Evolutionary conservation across 352 stramenopile species (phyloP).

Genomic region (Halophytophthora batemanensis): DNA sequence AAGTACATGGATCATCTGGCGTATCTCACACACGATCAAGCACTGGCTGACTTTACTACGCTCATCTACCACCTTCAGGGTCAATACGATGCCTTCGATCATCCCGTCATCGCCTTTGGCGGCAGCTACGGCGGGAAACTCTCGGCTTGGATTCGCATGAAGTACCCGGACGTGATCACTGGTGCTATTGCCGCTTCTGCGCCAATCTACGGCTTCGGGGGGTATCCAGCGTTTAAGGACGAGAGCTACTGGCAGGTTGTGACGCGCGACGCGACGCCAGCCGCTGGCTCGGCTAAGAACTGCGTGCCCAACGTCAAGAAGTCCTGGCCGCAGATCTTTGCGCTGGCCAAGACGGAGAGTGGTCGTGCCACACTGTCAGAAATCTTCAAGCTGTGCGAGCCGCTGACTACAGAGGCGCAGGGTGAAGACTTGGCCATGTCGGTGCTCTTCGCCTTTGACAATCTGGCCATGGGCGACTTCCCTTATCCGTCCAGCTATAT

Average conservation of each 20-base stretch:
- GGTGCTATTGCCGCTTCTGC: slow-evolving; percentile 93
- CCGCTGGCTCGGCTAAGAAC: slow-evolving; percentile 60
- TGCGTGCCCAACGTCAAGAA: slow-evolving; percentile 85
- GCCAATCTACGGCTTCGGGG: slow-evolving; percentile 89
- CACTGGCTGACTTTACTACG: slow-evolving; percentile 90
- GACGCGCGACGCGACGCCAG: slow-evolving; percentile 66
- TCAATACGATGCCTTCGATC: slow-evolving; percentile 61
- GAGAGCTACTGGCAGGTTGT: slow-evolving; percentile 86
- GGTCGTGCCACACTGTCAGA: slow-evolving; percentile 51
- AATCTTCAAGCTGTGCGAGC: slow-evolving; percentile 69
- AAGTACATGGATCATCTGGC: slow-evolving; percentile 67
- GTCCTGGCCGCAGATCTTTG: slow-evolving; percentile 77
- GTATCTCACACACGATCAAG: slow-evolving; percentile 90
- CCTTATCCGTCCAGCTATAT: slow-evolving; percentile 95
- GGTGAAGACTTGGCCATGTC: slow-evolving; percentile 69
- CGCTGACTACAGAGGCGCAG: slow-evolving; percentile 40
- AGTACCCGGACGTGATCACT: slow-evolving; percentile 91
- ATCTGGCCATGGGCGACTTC: slow-evolving; percentile 94
- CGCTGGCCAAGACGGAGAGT: slow-evolving; percentile 51
- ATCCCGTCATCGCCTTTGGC: slow-evolving; percentile 93
- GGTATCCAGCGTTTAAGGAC: slow-evolving; percentile 55
- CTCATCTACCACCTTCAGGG: slow-evolving; percentile 87
- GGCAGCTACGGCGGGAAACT: slow-evolving; percentile 97
- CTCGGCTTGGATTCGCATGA: slow-evolving; percentile 92
- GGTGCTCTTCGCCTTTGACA: slow-evolving; percentile 88